Base-by-base conservation (phyloP, 176 grass and related monocot genomes). In the Rhynchospora tenuis region DNA sequence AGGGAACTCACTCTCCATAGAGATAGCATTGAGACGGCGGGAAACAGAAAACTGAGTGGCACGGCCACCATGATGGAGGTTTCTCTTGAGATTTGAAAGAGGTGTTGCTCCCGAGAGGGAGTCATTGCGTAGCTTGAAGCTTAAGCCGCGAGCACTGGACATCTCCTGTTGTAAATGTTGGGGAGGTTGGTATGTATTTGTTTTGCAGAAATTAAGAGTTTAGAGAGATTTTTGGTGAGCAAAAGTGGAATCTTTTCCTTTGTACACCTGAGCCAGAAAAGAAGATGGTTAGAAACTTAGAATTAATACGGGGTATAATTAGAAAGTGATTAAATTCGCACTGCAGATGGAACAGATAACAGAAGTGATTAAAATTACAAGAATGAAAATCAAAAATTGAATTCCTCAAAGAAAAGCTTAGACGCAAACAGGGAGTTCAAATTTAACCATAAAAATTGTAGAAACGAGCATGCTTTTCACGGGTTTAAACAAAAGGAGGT, bases 131-230 rank as follows among this genome's bases (percentile, higher is more conserved):
- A 90, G 85, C 89, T 93, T 95, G 73, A 90, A 62, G 52, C 84
- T 78, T 33, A 85, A 87, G 51, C 91, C 91, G 31, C 88, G 93
- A 45, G 93, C 86, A 66, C 91, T 85, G 68, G 96, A 90, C 96
- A 99, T 99, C 10, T 82, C 84, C 58, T 38, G 26, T 79, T 77
- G 55, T 51, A 19, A 82, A 82, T 50, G 23, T 45, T 82, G 78
- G 23, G 24, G 44, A 57, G 19, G 78, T 81, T 5, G 7, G 80
- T 67, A 8, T 46, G 19, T 77, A 14, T 11, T 31, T 64, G 76
- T 65, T 82, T 52, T 82, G 73, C 14, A 28, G 50, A 77, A 56
- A 77, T 77, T 16, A 82, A 51, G 62, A 44, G 80, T 81, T 81
- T 46, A 26, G 19, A 62, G 78, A 46, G 78, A 81, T 43, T 81